These are phyloP conservation scores for Suillus americanus DNA, from an alignment of 768 basidiomycete genomes.

Conservation along the genomic window DNA sequence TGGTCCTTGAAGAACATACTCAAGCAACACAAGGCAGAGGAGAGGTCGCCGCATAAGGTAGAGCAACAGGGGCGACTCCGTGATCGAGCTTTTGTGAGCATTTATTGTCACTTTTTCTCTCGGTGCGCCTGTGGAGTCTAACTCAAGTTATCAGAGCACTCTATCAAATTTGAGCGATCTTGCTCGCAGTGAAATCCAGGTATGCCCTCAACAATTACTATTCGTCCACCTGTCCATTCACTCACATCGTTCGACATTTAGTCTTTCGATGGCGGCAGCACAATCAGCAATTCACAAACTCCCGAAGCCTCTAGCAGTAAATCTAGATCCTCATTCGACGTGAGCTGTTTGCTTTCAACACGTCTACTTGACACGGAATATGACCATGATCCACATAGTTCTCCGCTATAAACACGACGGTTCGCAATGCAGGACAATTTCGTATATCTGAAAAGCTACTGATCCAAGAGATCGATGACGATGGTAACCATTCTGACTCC, in stretches of 20 bases:
- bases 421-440: neutral
- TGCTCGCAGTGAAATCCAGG: neutral
- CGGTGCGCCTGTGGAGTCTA: neutral
- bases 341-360: neutral
- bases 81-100: neutral
- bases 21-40: neutral
- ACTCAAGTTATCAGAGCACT: neutral
- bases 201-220: neutral
- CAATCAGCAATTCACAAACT: neutral
- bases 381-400: neutral
- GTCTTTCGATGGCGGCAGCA: neutral
- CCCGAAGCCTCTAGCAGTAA: neutral
- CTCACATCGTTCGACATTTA: neutral
- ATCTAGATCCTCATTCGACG: neutral
- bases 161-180: neutral
- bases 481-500: neutral
- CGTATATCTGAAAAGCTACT: neutral
- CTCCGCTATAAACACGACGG: neutral
- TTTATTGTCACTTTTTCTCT: neutral
- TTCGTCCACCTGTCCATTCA: neutral
- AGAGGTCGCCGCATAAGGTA: neutral
- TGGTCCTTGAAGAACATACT: neutral
- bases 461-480: neutral
- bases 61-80: neutral
- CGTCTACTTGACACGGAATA: neutral